Base-by-base conservation (phyloP, 192 early-diverging fungal species). In the Backusella psychrophila region DNA sequence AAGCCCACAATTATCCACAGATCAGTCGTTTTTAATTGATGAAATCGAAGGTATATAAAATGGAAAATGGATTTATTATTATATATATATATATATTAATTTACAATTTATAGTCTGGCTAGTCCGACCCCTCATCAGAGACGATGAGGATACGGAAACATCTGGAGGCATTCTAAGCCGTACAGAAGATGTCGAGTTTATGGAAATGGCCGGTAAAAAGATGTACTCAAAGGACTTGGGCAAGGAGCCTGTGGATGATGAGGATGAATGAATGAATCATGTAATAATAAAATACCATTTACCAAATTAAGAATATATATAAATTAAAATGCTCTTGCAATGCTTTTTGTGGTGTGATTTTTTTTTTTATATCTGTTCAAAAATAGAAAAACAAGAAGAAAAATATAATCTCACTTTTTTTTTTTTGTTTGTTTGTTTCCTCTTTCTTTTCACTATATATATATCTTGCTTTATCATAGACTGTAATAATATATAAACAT, bases 131-230 rank as follows among this genome's bases (percentile, higher is more conserved):
- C 78, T 84, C 0, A 74, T 79, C 11, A 71, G 77, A 8, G 88
- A 85, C 6, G 86, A 84, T 49, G 78, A 84, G 23, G 85, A 78
- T 42, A 63, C 77, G 5, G 76, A 74, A 23, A 79, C 77, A 17
- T 84, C 88, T 67, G 82, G 80, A 36, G 91, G 90, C 19, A 89
- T 79, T 4, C 76, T 93, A 66, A 88, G 90, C 4, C 86, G 91
- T 36, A 83, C 91, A 0, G 91, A 92, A 21, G 90, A 91, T 8
- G 89, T 90, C 31, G 91, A 89, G 3, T 76, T 94, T 68, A 80
- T 94, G 26, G 92, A 94, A 78, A 89, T 94, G 90, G 89, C 91
- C 21, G 85, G 84, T 52, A 85, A 88, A 44, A 89, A 90, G 59
- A 90, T 93, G 88, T 91, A 94, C 75, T 90, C 90, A 21, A 89